phyloP scores from a whole-genome alignment of 2,329 filamentous ascomycete species.

The Metarhizium brunneum region DNA sequence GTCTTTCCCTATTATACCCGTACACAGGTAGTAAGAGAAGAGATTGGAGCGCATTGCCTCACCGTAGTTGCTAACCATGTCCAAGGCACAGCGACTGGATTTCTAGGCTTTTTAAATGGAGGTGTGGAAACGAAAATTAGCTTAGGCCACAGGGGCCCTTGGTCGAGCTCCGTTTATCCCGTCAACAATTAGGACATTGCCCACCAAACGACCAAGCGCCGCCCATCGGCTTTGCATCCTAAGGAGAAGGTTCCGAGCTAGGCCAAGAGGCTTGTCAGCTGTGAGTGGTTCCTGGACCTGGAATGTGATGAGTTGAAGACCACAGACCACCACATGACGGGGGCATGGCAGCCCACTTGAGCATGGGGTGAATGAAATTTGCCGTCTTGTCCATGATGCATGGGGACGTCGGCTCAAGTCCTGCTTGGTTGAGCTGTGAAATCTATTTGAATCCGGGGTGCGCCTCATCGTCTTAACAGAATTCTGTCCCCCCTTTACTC shows the following conservation, averaged over 20 bases:
- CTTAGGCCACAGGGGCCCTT: no score
- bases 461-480: not conserved
- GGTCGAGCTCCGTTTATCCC: no score
- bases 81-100: no score
- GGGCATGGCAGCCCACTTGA: not conserved
- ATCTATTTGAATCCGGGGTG: slow-evolving; percentile 6
- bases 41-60: no score
- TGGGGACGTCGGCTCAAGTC: not conserved
- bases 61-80: no score
- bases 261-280: not conserved
- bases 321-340: not conserved
- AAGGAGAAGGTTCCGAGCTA: not conserved
- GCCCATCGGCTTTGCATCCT: not conserved
- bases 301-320: not conserved
- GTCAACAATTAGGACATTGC: not conserved
- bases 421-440: not conserved
- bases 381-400: slow-evolving; percentile 4
- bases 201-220: not conserved
- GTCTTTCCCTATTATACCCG: no score
- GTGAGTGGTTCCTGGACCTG: not conserved
- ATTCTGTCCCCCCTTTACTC: not conserved
- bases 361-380: slow-evolving; percentile 3
- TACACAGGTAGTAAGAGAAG: no score
- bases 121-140: no score
- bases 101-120: no score